Base-by-base conservation (phyloP, 1,139 yeast genomes). In the Oligophagozyma castellii region DNA sequence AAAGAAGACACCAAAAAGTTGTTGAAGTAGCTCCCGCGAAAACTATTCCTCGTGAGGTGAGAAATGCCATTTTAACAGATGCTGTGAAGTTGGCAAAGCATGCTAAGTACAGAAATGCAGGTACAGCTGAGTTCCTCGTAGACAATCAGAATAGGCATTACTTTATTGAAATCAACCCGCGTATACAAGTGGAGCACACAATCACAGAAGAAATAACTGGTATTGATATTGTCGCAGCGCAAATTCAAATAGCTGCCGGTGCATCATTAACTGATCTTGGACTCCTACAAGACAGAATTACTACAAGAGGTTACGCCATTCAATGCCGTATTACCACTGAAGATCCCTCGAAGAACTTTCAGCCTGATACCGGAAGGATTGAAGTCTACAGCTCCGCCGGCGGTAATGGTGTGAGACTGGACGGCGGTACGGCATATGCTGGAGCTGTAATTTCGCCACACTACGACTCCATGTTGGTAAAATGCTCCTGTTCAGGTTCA, bases 1-100 rank as follows among this genome's bases (percentile, higher is more conserved):
- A 89, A 65, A 78, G 98, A 65, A 80, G 98, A 65, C 98, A 89
- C 59, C 98, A 92, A 64, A 89, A 92, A 59, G 98, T 89, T 34
- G 98, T 89, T 27, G 99, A 92, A 61, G 84, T 92, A 45, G 99
- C 98, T 3, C 98, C 99, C n/a, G 96, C 98, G 26, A 78, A 81
- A 58, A 84, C 83, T 40, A 62, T 92, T 43, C 92, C 95, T 19
- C 58, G 63, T 29, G 63, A 63, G 16, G 92, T 84, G 27, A 73
- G 98, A 53, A 89, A 89, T 51, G 86, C 93, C 31, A 89, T 89
- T 44, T 67, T 89, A 48, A 70, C 81, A 27, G 98, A 89, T 56
- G 98, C 98, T 12, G 96, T 89, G 39, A 83, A 67, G 55, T 70
- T 89, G 46, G 98, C 98, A 24, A 69, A 68, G 49, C 66, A 74